A percentile compares a stretch with the other conserved stretches of the same genome.
Evolutionary conservation across 805 yeast genomes (phyloP).

Genomic region (Candida chilensis): DNA sequence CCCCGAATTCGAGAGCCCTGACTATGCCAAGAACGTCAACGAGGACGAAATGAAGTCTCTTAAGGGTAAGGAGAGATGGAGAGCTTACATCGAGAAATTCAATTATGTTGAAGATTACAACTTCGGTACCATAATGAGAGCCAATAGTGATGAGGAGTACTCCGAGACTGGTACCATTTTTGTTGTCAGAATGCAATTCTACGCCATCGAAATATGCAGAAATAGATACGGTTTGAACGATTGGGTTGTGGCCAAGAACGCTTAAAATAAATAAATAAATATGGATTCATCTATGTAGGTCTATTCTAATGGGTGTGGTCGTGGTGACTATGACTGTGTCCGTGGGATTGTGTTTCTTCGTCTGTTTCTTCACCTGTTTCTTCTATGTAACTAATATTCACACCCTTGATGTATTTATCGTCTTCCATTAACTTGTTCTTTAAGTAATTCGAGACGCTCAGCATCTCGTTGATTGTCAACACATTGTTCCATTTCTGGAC

Average conservation of each 20-base stretch:
- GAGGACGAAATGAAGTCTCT: conserved; percentile 81
- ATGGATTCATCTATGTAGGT: not conserved
- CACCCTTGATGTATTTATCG: conserved; percentile 32
- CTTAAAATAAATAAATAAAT: conserved; percentile 12
- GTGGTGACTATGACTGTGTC: conserved; percentile 9
- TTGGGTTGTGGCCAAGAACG: too few species aligned
- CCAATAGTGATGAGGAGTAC: conserved; percentile 65
- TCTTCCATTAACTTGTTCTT: conserved; percentile 20
- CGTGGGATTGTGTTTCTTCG: conserved; percentile 8
- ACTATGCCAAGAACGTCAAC: conserved; percentile 42
- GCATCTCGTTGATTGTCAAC: conserved; percentile 27
- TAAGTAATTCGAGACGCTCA: conserved; percentile 25
- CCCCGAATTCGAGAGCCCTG: conserved; percentile 77
- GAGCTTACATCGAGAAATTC: conserved; percentile 73
- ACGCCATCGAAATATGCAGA: conserved; percentile 91
- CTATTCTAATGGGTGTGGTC: conserved; percentile 11
- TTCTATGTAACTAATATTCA: conserved; percentile 28
- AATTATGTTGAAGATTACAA: conserved; percentile 79
- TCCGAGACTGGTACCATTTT: conserved; percentile 78
- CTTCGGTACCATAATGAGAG: conserved; percentile 88
- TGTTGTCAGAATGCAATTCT: conserved; percentile 88
- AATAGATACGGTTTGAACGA: conserved; percentile 86
- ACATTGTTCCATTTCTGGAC: conserved; percentile 34
- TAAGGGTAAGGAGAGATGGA: conserved; percentile 84
- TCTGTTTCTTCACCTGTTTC: conserved; percentile 13